A percentile compares a stretch with the other conserved stretches of the same genome.
phyloP scores from a whole-genome alignment of 1,284 basidiomycete genomes.

The Paramarasmius palmivorus region DNA sequence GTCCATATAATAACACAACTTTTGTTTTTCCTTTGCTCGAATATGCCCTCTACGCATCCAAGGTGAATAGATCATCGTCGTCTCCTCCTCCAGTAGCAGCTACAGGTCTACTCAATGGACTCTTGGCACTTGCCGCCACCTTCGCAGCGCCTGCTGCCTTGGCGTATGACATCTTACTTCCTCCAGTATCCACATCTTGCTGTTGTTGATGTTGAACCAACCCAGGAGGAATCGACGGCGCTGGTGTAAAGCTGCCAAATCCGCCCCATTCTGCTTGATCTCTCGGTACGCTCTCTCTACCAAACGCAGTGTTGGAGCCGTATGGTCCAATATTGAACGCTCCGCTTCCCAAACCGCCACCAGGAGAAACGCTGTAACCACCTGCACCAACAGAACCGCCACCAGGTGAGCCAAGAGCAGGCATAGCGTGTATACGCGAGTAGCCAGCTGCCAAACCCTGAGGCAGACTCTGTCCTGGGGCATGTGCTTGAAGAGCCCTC shows the following conservation, averaged over 20 bases:
- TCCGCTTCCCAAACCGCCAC: conserved; percentile 3
- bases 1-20: neutral
- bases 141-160: neutral
- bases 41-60: neutral
- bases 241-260: neutral
- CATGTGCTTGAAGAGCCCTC: conserved; percentile 73
- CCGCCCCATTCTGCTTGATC: neutral
- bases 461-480: conserved; percentile 84
- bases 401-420: conserved; percentile 48
- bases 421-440: conserved; percentile 78
- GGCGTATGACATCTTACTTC: neutral
- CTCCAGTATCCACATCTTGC: neutral
- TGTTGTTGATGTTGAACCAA: neutral
- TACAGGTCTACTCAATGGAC: neutral
- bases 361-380: conserved; percentile 30
- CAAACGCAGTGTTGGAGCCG: neutral
- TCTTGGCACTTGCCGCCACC: neutral
- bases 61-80: conserved; percentile 1
- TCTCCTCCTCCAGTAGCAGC: neutral
- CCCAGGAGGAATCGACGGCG: neutral
- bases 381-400: conserved; percentile 25
- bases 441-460: conserved; percentile 86
- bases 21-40: neutral
- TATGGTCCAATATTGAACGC: conserved; percentile 16
- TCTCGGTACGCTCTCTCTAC: neutral